phyloP scores from a whole-genome alignment of 768 basidiomycete genomes.

The Boletus rubropictus region DNA sequence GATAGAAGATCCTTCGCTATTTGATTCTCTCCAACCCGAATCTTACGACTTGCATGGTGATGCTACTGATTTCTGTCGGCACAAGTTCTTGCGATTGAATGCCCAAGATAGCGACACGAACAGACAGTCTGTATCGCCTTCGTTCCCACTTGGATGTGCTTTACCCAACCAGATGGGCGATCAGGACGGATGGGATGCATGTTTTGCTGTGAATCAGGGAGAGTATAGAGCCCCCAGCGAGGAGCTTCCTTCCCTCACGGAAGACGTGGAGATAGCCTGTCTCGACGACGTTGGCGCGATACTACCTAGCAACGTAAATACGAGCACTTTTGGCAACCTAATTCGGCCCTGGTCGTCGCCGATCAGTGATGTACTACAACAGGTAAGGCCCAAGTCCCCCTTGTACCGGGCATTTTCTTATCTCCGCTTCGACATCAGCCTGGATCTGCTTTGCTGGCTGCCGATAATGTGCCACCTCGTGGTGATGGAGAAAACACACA shows the following conservation, averaged over 20 bases:
- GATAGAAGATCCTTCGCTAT: constrained; percentile 41
- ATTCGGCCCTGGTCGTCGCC: constrained; percentile 3
- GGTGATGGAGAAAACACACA: constrained; percentile 13
- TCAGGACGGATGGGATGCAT: constrained; percentile 15
- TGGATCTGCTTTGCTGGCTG: constrained; percentile 7
- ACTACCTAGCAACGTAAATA: constrained; percentile 9
- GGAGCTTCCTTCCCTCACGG: constrained; percentile 6
- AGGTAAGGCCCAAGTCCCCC: constrained; percentile 11
- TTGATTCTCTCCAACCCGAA: constrained; percentile 34
- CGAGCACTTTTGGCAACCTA: not conserved
- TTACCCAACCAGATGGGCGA: constrained; percentile 9
- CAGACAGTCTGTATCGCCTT: not conserved
- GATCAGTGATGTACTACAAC: constrained; percentile 15
- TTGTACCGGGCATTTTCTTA: constrained; percentile 22
- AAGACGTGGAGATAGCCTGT: constrained; percentile 9
- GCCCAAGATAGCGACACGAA: constrained; percentile 3
- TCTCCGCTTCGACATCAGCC: constrained; percentile 26
- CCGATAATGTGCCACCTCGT: constrained; percentile 7
- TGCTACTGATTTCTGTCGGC: constrained; percentile 52
- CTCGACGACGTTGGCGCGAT: not conserved
- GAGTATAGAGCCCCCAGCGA: constrained; percentile 7
- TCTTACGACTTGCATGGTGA: constrained; percentile 37
- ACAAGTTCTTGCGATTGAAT: constrained; percentile 39
- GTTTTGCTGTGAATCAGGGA: constrained; percentile 8
- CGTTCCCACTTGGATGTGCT: not conserved